phyloP scores from a whole-genome alignment of 2,329 filamentous ascomycete genomes.

The Onygenales sp. region DNA sequence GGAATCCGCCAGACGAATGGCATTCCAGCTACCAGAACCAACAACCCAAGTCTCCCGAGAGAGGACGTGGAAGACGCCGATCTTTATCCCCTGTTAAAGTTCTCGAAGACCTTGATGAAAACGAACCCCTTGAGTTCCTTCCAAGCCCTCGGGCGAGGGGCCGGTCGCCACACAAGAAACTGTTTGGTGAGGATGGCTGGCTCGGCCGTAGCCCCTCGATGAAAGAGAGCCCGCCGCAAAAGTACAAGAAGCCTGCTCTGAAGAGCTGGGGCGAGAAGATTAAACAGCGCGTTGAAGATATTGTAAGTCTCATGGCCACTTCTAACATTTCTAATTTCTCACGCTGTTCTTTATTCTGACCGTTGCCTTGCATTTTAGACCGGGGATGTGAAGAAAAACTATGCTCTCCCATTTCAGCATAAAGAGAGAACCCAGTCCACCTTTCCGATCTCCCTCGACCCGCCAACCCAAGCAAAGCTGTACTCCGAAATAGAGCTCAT shows the following conservation, averaged over 20 bases:
- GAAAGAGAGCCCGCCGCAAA: slow-evolving; percentile 17
- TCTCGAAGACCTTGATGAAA: slow-evolving; percentile 17
- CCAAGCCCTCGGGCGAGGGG: slow-evolving; percentile 13
- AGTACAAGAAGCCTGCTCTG: slow-evolving; percentile 22
- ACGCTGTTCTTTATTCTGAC: background rate
- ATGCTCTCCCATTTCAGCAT: slow-evolving; percentile 9
- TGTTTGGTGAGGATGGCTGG: slow-evolving; percentile 35
- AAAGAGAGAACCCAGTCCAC: slow-evolving; percentile 15
- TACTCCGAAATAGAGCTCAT: slow-evolving; percentile 39
- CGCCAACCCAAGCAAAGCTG: slow-evolving; percentile 32
- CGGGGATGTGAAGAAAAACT: slow-evolving; percentile 17
- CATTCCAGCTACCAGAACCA: slow-evolving; percentile 4
- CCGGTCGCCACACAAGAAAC: slow-evolving; percentile 29
- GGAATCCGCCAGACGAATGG: background rate
- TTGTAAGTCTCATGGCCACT: slow-evolving; percentile 18
- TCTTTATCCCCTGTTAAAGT: slow-evolving; percentile 15
- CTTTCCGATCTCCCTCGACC: slow-evolving; percentile 31
- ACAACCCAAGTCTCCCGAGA: slow-evolving; percentile 2
- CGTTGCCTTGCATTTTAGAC: slow-evolving; percentile 12
- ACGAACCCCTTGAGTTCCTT: slow-evolving; percentile 10
- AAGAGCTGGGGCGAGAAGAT: slow-evolving; percentile 29
- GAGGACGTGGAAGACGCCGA: slow-evolving; percentile 5
- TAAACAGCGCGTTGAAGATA: slow-evolving; percentile 28
- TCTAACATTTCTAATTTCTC: background rate
- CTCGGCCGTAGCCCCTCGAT: slow-evolving; percentile 26